Evolutionary conservation across 1,139 yeast species (phyloP), one percentile per base, ranked within the genome.

Genomic region (Debaryomyces udenii): DNA sequence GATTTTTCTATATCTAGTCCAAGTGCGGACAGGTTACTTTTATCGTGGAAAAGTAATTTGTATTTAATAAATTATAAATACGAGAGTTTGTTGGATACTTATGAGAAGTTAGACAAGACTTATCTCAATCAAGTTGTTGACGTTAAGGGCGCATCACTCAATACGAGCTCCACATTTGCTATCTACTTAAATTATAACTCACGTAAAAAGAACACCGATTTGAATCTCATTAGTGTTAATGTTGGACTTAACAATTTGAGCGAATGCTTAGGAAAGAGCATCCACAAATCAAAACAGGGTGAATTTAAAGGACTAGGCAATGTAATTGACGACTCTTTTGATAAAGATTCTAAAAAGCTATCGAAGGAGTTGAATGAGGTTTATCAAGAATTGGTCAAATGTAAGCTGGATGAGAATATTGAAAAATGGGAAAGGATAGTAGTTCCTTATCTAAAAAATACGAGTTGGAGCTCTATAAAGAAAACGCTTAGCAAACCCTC

Each of bases 251-350:
- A 91, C 48, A 81, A 80, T 37, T 70, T 89, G 47, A 75, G 80
- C 46, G 93, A 87, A 51, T 81, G 89, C 24, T 60, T 88, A 36
- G 93, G 94, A 17, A 83, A 81, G 55, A 81, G 87, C 20, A 68
- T 81, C 30, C 51, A 54, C 26, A 47, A 44, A 18, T 44, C 45
- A 4, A 33, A 47, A 9, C 35, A 44, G 6, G 43, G 40, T 4
- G 44, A 43, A 6, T 57, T 66, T 42, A 52, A 50, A 33, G 74
- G 72, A 4, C 41, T 68, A 5, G 59, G 70, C 6, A 46, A 58
- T 23, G 46, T 70, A 28, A 51, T 62, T n/a, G 60, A 57, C 9
- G 62, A 58, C 22, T 43, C 47, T n/a, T 51, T 60, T 39, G 53
- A 53, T 14, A 40, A 48, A 9, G 55, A 59, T 29, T 43, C 59